phyloP scores from a whole-genome alignment of 1,284 basidiomycete species.

The Wolfiporia cocos region DNA sequence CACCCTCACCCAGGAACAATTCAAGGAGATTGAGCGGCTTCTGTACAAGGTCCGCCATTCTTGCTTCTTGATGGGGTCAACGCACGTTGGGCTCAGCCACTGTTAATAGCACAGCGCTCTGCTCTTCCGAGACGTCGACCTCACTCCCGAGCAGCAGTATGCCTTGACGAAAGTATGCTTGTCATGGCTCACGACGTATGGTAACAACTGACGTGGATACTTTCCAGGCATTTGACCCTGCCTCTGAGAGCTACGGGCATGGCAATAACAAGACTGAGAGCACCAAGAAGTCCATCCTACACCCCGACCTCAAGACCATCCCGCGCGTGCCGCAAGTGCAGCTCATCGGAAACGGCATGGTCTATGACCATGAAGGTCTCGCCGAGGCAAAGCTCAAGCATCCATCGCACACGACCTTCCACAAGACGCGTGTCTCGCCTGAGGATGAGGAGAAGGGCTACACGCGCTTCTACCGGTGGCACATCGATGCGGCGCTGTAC shows the following conservation, averaged over 20 bases:
- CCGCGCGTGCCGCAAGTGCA: conserved; percentile 83
- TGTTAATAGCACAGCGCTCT: conserved; percentile 58
- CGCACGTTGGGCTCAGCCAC: neutral
- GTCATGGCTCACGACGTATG: neutral
- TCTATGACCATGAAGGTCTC: conserved; percentile 76
- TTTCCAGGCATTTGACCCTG: conserved; percentile 64
- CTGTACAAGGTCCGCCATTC: conserved; percentile 41
- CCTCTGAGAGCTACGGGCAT: conserved; percentile 72
- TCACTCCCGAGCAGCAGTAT: conserved; percentile 82
- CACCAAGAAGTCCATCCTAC: conserved; percentile 71
- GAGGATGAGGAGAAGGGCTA: conserved; percentile 73
- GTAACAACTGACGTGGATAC: neutral
- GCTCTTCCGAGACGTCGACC: conserved; percentile 62
- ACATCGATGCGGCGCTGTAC: conserved; percentile 92
- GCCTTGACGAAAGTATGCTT: conserved; percentile 67
- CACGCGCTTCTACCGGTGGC: conserved; percentile 90
- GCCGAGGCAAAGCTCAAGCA: conserved; percentile 68
- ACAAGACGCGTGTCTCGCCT: conserved; percentile 73
- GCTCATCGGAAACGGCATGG: conserved; percentile 74
- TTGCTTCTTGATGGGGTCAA: neutral
- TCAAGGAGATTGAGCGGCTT: conserved; percentile 43
- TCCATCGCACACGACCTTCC: conserved; percentile 86
- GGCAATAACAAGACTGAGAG: conserved; percentile 78
- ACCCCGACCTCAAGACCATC: conserved; percentile 84
- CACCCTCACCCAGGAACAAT: conserved; percentile 34